These are phyloP conservation scores for Bipolaris victoriae DNA, from an alignment of 2,329 filamentous ascomycete species.

Conservation along the genomic window DNA sequence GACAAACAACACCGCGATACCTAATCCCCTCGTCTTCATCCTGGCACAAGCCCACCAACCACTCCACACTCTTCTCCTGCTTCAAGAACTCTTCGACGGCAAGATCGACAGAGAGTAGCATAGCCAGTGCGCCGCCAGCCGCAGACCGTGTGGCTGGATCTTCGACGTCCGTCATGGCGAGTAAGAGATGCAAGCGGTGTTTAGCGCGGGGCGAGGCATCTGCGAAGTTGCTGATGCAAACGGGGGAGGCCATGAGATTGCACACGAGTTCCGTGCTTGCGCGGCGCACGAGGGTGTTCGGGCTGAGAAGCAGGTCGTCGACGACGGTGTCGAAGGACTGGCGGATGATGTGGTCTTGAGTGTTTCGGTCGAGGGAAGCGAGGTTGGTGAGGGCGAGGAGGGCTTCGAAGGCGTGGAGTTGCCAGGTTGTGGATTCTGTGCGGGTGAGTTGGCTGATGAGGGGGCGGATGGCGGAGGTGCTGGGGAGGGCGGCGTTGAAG, in stretches of 20 bases:
- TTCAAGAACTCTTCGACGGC: constrained; percentile 74
- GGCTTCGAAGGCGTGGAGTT: constrained; percentile 88
- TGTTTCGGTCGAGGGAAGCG: constrained; percentile 72
- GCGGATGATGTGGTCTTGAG: constrained; percentile 73
- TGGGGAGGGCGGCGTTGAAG: constrained; percentile 76
- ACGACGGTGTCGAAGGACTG: constrained; percentile 71
- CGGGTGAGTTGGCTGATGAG: constrained; percentile 75
- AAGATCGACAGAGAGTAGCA: constrained; percentile 77
- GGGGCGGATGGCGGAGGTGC: constrained; percentile 81
- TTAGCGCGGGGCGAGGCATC: constrained; percentile 70
- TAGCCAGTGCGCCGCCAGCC: constrained; percentile 86
- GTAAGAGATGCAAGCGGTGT: constrained; percentile 78
- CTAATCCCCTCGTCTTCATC: constrained; percentile 72
- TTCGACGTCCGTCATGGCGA: constrained; percentile 86
- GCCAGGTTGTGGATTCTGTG: constrained; percentile 64
- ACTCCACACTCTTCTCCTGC: constrained; percentile 70
- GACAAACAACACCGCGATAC: constrained; percentile 74
- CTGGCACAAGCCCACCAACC: constrained; percentile 79
- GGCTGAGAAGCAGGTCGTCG: constrained; percentile 81
- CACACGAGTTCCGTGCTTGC: constrained; percentile 89
- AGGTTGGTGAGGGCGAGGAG: constrained; percentile 94
- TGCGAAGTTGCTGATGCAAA: constrained; percentile 72
- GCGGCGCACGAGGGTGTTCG: constrained; percentile 76
- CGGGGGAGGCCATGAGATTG: constrained; percentile 77
- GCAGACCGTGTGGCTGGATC: constrained; percentile 80